phyloP scores from a whole-genome alignment of 768 basidiomycete genomes.

The Jaapia argillacea region DNA sequence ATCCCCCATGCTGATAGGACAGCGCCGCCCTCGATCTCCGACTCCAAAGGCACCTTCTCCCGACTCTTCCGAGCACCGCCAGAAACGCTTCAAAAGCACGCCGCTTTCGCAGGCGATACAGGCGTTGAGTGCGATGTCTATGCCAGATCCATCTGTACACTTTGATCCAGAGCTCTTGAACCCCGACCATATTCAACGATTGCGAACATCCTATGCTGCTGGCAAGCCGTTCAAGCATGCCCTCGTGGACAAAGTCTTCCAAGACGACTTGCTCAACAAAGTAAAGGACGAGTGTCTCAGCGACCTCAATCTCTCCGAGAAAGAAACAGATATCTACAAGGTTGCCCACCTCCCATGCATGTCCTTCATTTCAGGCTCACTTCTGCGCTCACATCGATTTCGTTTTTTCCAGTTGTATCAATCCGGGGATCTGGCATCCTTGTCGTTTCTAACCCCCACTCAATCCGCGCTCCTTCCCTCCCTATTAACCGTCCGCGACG shows the following conservation, averaged over 20 bases:
- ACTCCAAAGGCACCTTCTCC: too few species aligned
- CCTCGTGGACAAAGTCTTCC: slow-evolving; percentile 72
- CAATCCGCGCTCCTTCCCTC: slow-evolving; percentile 75
- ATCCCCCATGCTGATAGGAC: too few species aligned
- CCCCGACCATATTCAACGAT: slow-evolving; percentile 40
- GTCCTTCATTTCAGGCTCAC: too few species aligned
- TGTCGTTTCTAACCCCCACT: slow-evolving; percentile 71
- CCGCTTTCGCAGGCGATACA: too few species aligned
- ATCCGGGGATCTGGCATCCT: slow-evolving; percentile 92
- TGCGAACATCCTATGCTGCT: slow-evolving; percentile 44
- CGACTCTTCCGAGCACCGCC: too few species aligned
- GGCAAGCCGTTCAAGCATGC: slow-evolving; percentile 76
- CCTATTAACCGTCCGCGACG: slow-evolving; percentile 77
- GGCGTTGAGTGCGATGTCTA: too few species aligned
- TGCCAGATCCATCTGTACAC: slow-evolving; percentile 18
- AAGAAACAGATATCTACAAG: slow-evolving; percentile 99
- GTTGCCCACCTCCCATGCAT: too few species aligned
- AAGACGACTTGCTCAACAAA: slow-evolving; percentile 66
- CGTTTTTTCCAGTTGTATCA: slow-evolving; percentile 67
- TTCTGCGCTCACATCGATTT: too few species aligned
- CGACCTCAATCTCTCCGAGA: slow-evolving; percentile 79
- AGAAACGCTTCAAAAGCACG: too few species aligned
- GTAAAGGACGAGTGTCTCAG: slow-evolving; percentile 79
- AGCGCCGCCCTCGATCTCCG: too few species aligned
- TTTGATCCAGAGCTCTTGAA: slow-evolving; percentile 55